Base-by-base conservation (phyloP, 257 asterid genomes). In the Penstemon newberryi region DNA sequence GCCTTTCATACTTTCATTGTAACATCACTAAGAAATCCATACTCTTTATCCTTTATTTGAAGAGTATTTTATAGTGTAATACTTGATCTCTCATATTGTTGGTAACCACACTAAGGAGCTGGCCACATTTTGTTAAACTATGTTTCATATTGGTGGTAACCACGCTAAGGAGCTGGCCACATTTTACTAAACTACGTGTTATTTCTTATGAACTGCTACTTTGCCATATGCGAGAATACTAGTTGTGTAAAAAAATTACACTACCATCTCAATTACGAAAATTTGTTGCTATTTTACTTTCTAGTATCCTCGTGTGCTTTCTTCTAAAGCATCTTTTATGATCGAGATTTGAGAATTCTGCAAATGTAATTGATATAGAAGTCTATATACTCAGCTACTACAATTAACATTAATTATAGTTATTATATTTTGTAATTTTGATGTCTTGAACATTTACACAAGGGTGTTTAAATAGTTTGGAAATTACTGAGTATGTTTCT, bases 341-440 rank as follows among this genome's bases (percentile, higher is more conserved):
- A 25, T 25, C 2, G 33, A 25, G 33, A 25, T 51, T 49, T 19
- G 11, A 25, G 54, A 62, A 41, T 39, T 63, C 60, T 55, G 13
- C 57, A 10, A 9, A 38, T 64, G 45, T 33, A 46, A 41, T 52
- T 36, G 43, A 37, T 36, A 56, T 57, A 13, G 50, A 38, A 15
- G 41, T 71, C 66, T 66, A 12, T 56, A 63, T 43, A 66, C 66
- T 63, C 75, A 67, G 53, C 59, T 56, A 37, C 50, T 54, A 63
- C 71, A 57, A 58, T 37, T n/a, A 49, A 53, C 42, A 39, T 66
- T 47, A 64, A 43, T 7, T 8, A 12, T 44, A 8, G 7, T n/a
- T 36, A 68, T 46, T 69, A 70, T 18, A 55, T 11, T 52, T 11
- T 52, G 58, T 25, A 58, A 7, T 62, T 69, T 62, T 43, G 47